Evolutionary conservation across 306 rosid species (phyloP).

Genomic region (Castanospermum australe): DNA sequence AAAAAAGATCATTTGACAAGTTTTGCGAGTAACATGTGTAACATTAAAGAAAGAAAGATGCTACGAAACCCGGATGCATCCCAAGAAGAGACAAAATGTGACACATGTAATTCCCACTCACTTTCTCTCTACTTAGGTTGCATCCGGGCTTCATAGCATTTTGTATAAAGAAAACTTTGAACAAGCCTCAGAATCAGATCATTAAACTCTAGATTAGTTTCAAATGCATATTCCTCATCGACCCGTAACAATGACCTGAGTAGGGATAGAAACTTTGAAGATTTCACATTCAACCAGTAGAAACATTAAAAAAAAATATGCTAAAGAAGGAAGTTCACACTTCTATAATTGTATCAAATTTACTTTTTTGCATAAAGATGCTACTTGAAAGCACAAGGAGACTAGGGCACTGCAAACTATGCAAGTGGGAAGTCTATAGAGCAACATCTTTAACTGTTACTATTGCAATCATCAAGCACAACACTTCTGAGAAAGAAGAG

Average conservation of each 20-base stretch:
- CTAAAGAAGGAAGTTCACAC: neutral
- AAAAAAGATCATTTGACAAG: no score
- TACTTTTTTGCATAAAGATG: neutral
- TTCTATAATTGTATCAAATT: neutral
- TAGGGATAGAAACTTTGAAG: neutral
- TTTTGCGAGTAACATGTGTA: no score
- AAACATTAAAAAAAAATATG: neutral
- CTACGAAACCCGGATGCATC: no score
- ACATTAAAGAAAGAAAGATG: no score
- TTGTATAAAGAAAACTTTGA: neutral
- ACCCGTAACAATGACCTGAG: neutral
- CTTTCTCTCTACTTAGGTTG: no score
- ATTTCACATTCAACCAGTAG: neutral
- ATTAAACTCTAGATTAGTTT: neutral
- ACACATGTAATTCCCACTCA: no score
- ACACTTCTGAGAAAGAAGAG: neutral
- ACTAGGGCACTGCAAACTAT: neutral
- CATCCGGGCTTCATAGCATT: no score
- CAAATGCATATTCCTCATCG: neutral
- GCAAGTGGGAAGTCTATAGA: neutral
- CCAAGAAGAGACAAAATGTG: no score
- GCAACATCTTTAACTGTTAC: neutral
- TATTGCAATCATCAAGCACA: neutral
- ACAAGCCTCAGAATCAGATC: conserved; percentile 3
- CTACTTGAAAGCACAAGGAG: neutral